phyloP scores from a whole-genome alignment of 208 protist species.

The Giardia muris region DNA sequence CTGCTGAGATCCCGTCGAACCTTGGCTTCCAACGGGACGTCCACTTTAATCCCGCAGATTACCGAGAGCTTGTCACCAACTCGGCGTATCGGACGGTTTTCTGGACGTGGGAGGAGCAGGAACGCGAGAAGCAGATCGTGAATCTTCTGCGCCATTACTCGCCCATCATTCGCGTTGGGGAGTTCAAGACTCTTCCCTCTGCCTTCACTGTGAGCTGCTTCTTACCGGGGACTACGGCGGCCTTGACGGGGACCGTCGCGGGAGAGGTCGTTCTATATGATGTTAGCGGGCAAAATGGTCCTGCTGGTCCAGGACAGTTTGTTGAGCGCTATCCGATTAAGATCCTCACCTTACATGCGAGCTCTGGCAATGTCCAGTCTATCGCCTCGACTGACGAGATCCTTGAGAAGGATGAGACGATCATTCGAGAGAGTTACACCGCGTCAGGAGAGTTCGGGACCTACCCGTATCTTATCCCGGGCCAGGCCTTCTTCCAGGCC shows the following conservation, averaged over 20 bases:
- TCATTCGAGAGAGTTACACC: background rate
- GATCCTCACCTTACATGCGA: background rate
- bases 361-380: background rate
- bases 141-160: background rate
- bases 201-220: conserved; percentile 23
- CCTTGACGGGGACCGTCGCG: conserved; percentile 6
- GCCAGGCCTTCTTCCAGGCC: background rate
- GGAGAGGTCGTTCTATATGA: conserved; percentile 29
- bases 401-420: background rate
- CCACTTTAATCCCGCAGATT: conserved; percentile 21
- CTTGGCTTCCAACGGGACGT: conserved; percentile 17
- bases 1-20: background rate
- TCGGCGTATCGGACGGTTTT: conserved; percentile 21
- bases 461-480: background rate
- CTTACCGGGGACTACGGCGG: conserved; percentile 13
- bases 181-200: conserved; percentile 13
- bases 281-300: background rate
- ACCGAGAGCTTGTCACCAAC: conserved; percentile 19
- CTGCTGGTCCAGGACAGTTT: no score
- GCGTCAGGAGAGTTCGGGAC: background rate
- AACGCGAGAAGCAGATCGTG: background rate
- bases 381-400: background rate
- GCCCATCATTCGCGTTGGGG: background rate
- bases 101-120: background rate
- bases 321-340: background rate